These are phyloP conservation scores for Colletotrichum lini DNA, from an alignment of 2,329 filamentous ascomycete species.

Conservation along the genomic window DNA sequence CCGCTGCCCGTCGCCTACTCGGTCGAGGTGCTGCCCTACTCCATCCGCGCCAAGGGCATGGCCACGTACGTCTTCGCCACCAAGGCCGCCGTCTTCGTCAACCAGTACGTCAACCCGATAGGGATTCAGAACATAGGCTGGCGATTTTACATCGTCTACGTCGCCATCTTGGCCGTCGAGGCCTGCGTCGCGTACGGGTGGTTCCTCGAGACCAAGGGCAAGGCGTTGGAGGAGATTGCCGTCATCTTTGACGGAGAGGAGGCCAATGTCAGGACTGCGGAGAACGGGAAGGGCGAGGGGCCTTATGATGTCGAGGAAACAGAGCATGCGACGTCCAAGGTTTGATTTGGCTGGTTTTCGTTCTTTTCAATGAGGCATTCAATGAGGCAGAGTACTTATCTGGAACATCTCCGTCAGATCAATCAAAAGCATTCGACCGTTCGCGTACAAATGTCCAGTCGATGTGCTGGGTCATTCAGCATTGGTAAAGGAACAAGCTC, in stretches of 20 bases:
- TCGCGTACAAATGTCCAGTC: too few relatives aligned
- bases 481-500: too few relatives aligned
- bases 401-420: not conserved
- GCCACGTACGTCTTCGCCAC: conserved; percentile 48
- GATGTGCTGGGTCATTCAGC: too few relatives aligned
- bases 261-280: conserved; percentile 30
- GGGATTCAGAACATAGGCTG: conserved; percentile 65
- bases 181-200: conserved; percentile 58
- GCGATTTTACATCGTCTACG: conserved; percentile 72
- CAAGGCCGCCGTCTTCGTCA: conserved; percentile 50
- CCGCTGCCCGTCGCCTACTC: conserved; percentile 65
- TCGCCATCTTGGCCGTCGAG: conserved; percentile 61
- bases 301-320: conserved; percentile 32
- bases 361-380: too few relatives aligned
- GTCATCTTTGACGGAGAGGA: conserved; percentile 65
- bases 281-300: conserved; percentile 14
- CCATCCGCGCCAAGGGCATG: conserved; percentile 66
- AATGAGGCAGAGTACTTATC: too few relatives aligned
- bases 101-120: conserved; percentile 64
- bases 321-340: conserved; percentile 21
- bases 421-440: not conserved
- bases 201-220: conserved; percentile 68
- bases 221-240: conserved; percentile 69
- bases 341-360: too few relatives aligned
- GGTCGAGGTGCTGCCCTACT: conserved; percentile 67